phyloP scores from a whole-genome alignment of 129 eudicot genomes.

The Chrysanthemum lavandulifolium region DNA sequence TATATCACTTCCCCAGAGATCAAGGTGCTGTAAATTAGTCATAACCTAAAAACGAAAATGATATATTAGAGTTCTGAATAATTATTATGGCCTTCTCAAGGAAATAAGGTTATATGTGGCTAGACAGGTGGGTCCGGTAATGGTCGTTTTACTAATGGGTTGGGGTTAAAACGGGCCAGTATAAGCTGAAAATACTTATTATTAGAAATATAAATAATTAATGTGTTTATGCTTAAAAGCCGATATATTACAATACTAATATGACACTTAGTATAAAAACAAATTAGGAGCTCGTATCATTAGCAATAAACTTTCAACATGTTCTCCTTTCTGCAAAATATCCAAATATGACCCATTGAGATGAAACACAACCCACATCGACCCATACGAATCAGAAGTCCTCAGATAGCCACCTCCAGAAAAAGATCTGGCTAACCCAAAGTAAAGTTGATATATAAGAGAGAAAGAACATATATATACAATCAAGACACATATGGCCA shows the following conservation, averaged over 20 bases:
- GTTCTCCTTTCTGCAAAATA: too few species aligned
- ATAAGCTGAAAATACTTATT: too few species aligned
- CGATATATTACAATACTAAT: too few species aligned
- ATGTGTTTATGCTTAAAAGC: too few species aligned
- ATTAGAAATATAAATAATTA: too few species aligned
- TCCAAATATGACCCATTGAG: neutral
- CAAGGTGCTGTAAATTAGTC: conserved; percentile 71
- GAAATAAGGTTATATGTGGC: neutral
- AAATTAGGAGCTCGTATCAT: too few species aligned
- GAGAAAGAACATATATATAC: conserved; percentile 3
- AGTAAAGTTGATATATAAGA: neutral
- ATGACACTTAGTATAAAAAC: too few species aligned
- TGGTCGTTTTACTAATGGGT: too few species aligned
- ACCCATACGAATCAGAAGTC: too few species aligned
- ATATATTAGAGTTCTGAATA: neutral
- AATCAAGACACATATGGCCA: neutral
- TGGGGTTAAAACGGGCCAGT: too few species aligned
- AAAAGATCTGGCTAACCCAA: neutral
- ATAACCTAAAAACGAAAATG: conserved; percentile 46
- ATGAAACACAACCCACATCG: neutral
- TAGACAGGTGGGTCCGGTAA: neutral
- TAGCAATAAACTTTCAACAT: too few species aligned
- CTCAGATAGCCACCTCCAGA: too few species aligned
- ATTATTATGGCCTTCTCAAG: neutral
- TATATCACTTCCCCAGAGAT: conserved; percentile 88